Conservation (phyloP, 306 rosid species). For the Myrica gale region DNA sequence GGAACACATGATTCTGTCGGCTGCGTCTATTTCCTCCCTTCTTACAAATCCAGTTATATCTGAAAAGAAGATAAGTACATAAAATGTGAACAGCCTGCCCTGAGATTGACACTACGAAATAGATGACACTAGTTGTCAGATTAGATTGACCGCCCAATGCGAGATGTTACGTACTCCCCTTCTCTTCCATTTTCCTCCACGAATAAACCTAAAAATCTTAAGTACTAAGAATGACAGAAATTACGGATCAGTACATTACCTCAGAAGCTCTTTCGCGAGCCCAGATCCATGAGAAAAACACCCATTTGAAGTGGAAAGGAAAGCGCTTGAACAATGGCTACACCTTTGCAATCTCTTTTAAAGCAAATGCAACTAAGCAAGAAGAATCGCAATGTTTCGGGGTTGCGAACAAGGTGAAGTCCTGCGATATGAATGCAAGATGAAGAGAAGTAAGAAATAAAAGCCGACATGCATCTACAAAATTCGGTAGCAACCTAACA, state of each 20-base stretch:
- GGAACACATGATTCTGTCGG: constrained; percentile 7
- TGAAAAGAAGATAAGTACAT: not conserved
- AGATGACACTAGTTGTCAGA: not conserved
- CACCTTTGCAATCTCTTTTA: not conserved
- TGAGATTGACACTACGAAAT: not conserved
- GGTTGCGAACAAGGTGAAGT: not conserved
- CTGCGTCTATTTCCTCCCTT: not conserved
- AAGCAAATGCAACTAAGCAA: not conserved
- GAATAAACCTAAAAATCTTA: too few relatives aligned
- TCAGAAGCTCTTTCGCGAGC: not conserved
- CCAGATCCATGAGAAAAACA: not conserved
- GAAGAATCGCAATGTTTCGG: not conserved
- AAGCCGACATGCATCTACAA: not conserved
- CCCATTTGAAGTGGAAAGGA: not conserved
- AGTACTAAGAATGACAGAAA: not conserved
- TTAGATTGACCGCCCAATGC: too few relatives aligned
- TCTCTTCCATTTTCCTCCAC: too few relatives aligned
- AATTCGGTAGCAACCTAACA: constrained; percentile 4
- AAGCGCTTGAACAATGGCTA: not conserved
- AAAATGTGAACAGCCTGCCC: not conserved
- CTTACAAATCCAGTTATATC: not conserved
- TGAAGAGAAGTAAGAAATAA: not conserved
- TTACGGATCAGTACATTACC: constrained; percentile 10
- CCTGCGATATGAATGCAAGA: not conserved
- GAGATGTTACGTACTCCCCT: too few relatives aligned